A percentile compares a stretch with the other conserved stretches of the same genome.
Evolutionary conservation across 441 rosid genomes (phyloP).

Genomic region (Francoa sonchifolia): DNA sequence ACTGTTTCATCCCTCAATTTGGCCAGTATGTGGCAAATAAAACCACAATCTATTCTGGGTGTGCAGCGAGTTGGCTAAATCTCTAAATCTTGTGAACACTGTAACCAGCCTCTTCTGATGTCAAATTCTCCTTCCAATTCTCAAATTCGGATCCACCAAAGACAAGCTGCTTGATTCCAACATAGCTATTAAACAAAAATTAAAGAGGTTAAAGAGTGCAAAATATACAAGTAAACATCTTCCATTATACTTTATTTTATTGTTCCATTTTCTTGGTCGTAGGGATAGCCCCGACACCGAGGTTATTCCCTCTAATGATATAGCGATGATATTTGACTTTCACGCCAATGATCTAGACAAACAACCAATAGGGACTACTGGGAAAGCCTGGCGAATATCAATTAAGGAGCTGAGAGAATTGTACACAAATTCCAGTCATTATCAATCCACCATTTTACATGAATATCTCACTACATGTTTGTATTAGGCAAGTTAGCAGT

Average conservation of each 20-base stretch:
- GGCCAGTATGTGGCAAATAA: no score
- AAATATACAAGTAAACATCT: no score
- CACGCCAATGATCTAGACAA: neutral
- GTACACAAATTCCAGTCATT: neutral
- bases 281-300: no score
- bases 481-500: no score
- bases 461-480: neutral
- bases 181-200: slow-evolving; percentile 30
- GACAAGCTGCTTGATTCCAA: slow-evolving; percentile 66
- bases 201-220: neutral
- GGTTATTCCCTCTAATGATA: no score
- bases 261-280: no score
- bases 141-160: slow-evolving; percentile 79
- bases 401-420: neutral
- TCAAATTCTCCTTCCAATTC: slow-evolving; percentile 68
- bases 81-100: slow-evolving; percentile 54
- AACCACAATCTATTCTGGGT: no score
- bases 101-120: slow-evolving; percentile 59
- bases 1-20: no score
- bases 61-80: no score
- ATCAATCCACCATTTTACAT: neutral
- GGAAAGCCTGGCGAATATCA: neutral
- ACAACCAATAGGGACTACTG: neutral
- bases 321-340: no score
- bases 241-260: no score